A percentile compares a stretch with the other conserved stretches of the same genome.
Evolutionary conservation across 768 basidiomycete species (phyloP).

Genomic region (Hemileccinum impolitum): DNA sequence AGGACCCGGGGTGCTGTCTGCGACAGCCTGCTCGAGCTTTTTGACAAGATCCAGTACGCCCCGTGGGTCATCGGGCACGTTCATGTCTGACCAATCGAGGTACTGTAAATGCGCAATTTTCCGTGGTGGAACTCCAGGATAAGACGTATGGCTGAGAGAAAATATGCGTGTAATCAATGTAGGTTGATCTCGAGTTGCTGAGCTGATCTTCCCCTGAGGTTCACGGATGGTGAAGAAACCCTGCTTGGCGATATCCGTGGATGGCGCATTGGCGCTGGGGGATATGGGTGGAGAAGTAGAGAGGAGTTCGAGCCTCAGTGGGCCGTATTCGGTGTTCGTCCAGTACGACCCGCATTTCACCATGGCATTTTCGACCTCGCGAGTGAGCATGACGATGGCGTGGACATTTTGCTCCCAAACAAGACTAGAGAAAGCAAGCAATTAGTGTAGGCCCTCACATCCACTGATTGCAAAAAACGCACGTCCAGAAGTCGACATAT

Average conservation of each 20-base stretch:
- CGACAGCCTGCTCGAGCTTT: conserved; percentile 48
- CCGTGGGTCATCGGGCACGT: conserved; percentile 82
- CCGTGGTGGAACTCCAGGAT: conserved; percentile 59
- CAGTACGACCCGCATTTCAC: conserved; percentile 94
- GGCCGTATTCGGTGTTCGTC: conserved; percentile 66
- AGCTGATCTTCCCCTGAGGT: conserved; percentile 6
- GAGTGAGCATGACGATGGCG: conserved; percentile 96
- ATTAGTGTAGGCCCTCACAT: conserved; percentile 4
- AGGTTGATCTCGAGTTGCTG: conserved; percentile 14
- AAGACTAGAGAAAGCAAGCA: conserved; percentile 43
- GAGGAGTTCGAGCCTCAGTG: conserved; percentile 57
- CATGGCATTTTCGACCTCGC: conserved; percentile 82
- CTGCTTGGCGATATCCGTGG: conserved; percentile 15
- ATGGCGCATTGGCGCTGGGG: conserved; percentile 32
- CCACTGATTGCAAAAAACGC: conserved; percentile 32
- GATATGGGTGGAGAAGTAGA: conserved; percentile 40
- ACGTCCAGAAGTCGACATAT: conserved; percentile 94
- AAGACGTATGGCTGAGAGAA: conserved; percentile 57
- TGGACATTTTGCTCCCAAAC: conserved; percentile 94
- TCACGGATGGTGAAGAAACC: conserved; percentile 39
- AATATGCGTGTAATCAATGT: conserved; percentile 60
- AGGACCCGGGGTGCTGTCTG: conserved; percentile 29
- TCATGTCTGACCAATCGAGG: conserved; percentile 94
- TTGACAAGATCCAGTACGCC: conserved; percentile 72
- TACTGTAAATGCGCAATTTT: conserved; percentile 86